Base-by-base conservation (phyloP, 208 protist genomes). In the Trypanosoma lewisi region DNA sequence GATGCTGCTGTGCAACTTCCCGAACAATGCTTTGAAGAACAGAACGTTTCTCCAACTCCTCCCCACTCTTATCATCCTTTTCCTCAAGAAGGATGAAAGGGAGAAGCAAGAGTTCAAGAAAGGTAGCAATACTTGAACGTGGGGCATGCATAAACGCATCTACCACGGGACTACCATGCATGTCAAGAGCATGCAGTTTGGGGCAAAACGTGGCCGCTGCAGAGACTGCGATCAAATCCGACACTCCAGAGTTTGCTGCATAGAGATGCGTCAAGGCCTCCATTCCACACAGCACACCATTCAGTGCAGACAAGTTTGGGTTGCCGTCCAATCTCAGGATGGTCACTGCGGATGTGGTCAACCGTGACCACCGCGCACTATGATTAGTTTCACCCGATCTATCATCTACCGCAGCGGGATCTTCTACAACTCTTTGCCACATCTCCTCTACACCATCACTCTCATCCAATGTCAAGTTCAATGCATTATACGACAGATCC, bases 401-500 rank as follows among this genome's bases (percentile, higher is more conserved):
- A n/a, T n/a, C 47, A 19, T 44, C 45, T 17, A 47, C 30, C 7
- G 63, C 51, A 41, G 31, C 12, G 12, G 42, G 28, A 4, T n/a
- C 27, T 25, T 52, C 67, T 12, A 59, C 45, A 7, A 37, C 34
- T 17, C 60, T 36, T 30, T 74, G 66, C 70, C 80, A 81, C 6
- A 51, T 31, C 7, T 55, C 71, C 37, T 92, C 80, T 66, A 85
- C 80, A 17, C 56, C 49, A 41, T 90, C 79, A 48, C 76, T 86
- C 39, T 85, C 82, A 12, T 60, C 70, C n/a, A 82, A 57, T 17
- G 57, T 84, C 7, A 76, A 56, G 14, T 48, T 33, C 1, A 95
- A 65, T 44, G 67, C 63, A 63, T 95, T 95, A 65, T 93, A 74
- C 6, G 82, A 82, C 3, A 91, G 42, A 48, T 89, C 66, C 3